phyloP scores from a whole-genome alignment of 345 rosid genomes.

The Chamaenerion angustifolium region DNA sequence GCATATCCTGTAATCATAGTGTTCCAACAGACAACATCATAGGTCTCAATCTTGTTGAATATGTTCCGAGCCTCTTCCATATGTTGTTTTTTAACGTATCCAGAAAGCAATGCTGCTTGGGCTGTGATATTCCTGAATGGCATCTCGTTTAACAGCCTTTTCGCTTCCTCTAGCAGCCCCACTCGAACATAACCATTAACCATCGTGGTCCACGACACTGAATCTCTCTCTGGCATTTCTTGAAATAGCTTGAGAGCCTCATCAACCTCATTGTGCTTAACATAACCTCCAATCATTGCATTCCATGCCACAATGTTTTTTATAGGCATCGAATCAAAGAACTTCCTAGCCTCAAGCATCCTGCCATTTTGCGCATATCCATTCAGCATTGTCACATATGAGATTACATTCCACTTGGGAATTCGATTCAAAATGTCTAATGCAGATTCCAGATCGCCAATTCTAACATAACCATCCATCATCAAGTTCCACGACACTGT shows the following conservation, averaged over 20 bases:
- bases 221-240: conserved; percentile 26
- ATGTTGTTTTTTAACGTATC: conserved; percentile 14
- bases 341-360: conserved; percentile 15
- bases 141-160: conserved; percentile 20
- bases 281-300: conserved; percentile 28
- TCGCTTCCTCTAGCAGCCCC: conserved; percentile 25
- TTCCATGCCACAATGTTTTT: conserved; percentile 32
- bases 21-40: conserved; percentile 27
- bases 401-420: conserved; percentile 19
- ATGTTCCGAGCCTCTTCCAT: conserved; percentile 21
- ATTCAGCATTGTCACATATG: conserved; percentile 25
- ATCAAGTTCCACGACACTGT: conserved; percentile 20
- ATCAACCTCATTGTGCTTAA: conserved; percentile 9
- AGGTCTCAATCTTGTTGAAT: conserved; percentile 15
- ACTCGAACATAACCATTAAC: conserved; percentile 24
- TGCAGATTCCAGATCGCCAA: conserved; percentile 23
- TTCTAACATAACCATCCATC: conserved; percentile 18
- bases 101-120: conserved; percentile 26
- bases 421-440: conserved; percentile 17
- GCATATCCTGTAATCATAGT: conserved; percentile 26
- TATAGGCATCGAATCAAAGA: conserved; percentile 20
- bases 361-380: conserved; percentile 20
- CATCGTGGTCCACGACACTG: conserved; percentile 28
- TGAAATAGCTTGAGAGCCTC: conserved; percentile 25
- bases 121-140: conserved; percentile 15